Percentiles rank a stretch among this genome's conserved stretches.
These are phyloP conservation scores for Rutstroemia sp. DNA, from an alignment of 2,329 filamentous ascomycete species.

Conservation along the genomic window DNA sequence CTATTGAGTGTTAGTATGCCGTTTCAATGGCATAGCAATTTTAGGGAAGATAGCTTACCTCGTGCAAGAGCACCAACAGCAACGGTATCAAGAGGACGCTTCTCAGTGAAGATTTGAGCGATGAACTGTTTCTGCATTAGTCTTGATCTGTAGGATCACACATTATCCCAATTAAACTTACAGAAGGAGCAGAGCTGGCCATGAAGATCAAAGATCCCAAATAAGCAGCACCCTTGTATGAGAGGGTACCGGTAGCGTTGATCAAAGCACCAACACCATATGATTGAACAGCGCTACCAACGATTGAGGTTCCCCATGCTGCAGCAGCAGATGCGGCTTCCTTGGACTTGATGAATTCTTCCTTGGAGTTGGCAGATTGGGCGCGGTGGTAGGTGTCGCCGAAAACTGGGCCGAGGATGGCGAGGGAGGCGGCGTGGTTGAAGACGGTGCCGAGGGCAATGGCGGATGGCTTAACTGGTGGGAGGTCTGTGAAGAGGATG, in stretches of 20 bases:
- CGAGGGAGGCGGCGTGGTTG: constrained; percentile 87
- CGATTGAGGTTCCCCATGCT: constrained; percentile 82
- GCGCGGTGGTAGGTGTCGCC: constrained; percentile 92
- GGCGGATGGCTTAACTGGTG: constrained; percentile 92
- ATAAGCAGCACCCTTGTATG: constrained; percentile 96
- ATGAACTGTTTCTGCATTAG: constrained; percentile 55
- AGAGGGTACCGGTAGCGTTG: constrained; percentile 91
- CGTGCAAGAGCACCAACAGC: constrained; percentile 79
- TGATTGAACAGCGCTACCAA: constrained; percentile 81
- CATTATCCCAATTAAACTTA: constrained; percentile 41
- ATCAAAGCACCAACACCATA: constrained; percentile 86
- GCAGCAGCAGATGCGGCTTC: constrained; percentile 82
- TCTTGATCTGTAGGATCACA: neutral
- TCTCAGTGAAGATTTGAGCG: constrained; percentile 81
- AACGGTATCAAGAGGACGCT: constrained; percentile 83
- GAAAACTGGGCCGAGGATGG: constrained; percentile 81
- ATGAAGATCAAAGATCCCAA: constrained; percentile 86
- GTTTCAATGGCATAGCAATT: neutral
- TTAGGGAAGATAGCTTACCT: constrained; percentile 16
- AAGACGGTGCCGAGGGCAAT: constrained; percentile 94
- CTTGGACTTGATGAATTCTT: constrained; percentile 92
- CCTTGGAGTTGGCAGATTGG: constrained; percentile 85
- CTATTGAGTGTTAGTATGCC: constrained; percentile 16
- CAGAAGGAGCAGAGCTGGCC: constrained; percentile 78
- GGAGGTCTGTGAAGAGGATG: constrained; percentile 40